phyloP scores from a whole-genome alignment of 768 basidiomycete species.

The Tulasnella sp. region DNA sequence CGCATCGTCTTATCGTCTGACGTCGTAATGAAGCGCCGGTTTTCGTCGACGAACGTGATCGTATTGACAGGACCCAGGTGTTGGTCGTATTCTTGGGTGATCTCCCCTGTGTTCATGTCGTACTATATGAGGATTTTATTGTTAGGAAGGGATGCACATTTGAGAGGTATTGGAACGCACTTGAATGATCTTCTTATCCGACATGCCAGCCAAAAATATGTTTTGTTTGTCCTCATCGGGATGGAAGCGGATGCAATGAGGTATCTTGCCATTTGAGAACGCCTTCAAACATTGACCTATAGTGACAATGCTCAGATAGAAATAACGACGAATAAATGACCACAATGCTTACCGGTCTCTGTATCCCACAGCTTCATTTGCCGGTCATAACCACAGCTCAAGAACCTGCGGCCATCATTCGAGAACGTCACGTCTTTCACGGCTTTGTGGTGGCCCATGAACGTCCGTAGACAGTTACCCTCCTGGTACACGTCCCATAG shows the following conservation, averaged over 20 bases:
- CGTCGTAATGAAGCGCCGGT: constrained; percentile 93
- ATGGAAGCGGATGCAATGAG: constrained; percentile 92
- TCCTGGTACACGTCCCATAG: constrained; percentile 98
- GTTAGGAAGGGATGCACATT: background rate
- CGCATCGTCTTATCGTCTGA: constrained; percentile 99
- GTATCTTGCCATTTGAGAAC: constrained; percentile 96
- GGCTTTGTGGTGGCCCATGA: constrained; percentile 94
- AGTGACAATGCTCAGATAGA: background rate
- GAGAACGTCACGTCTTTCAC: constrained; percentile 96
- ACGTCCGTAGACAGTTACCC: constrained; percentile 93
- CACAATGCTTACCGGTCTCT: constrained; percentile 62
- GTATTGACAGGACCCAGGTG: constrained; percentile 98
- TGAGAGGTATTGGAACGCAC: constrained; percentile 44
- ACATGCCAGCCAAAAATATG: constrained; percentile 97
- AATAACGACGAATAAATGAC: background rate
- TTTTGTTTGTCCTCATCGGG: constrained; percentile 95
- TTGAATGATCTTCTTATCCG: constrained; percentile 98
- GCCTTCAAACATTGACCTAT: constrained; percentile 85
- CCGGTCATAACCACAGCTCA: constrained; percentile 92
- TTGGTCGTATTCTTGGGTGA: constrained; percentile 97
- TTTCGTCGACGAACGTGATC: constrained; percentile 98
- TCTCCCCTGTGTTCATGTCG: constrained; percentile 91
- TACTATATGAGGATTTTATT: constrained; percentile 52
- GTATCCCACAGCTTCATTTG: constrained; percentile 99
- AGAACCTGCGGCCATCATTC: constrained; percentile 83